Conservation (phyloP, 139 green algal species). For the Picochlorum sp. region DNA sequence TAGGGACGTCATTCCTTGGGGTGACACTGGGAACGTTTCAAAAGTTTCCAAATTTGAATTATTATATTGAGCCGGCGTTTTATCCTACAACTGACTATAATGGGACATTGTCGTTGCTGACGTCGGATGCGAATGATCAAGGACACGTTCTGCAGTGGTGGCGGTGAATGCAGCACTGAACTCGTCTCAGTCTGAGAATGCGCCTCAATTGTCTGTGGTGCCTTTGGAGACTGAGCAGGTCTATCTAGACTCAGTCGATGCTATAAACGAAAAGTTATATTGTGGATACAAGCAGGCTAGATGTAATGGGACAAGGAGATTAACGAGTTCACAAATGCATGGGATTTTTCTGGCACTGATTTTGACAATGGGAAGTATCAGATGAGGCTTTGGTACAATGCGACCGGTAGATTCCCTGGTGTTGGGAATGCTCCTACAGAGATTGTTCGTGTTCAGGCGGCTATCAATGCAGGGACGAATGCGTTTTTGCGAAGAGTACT, state of each 20-base stretch:
- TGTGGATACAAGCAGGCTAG: constrained; percentile 46
- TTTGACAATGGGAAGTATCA: constrained; percentile 1
- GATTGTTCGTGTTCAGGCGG: constrained; percentile 12
- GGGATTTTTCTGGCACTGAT: constrained; percentile 27
- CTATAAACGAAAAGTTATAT: constrained; percentile 40
- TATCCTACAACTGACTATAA: constrained; percentile 5
- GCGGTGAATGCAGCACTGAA: neutral
- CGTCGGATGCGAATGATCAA: constrained; percentile 4
- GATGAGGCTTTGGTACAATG: constrained; percentile 39
- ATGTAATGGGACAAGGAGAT: constrained; percentile 13
- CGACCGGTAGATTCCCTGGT: constrained; percentile 17
- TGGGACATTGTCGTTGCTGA: neutral
- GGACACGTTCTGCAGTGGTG: neutral
- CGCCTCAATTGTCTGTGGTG: neutral
- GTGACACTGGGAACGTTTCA: constrained; percentile 28
- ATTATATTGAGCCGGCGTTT: constrained; percentile 8
- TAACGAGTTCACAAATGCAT: constrained; percentile 20
- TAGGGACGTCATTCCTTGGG: constrained; percentile 21
- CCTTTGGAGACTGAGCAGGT: neutral
- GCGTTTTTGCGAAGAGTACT: constrained; percentile 31
- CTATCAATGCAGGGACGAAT: constrained; percentile 38
- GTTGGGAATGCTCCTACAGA: constrained; percentile 11
- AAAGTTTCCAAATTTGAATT: constrained; percentile 1
- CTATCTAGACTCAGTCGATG: neutral
- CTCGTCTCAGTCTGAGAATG: neutral